Percentiles rank a stretch among this genome's conserved stretches.
These are phyloP conservation scores for Lachancea meyersii DNA, from an alignment of 805 yeast species.

Conservation along the genomic window DNA sequence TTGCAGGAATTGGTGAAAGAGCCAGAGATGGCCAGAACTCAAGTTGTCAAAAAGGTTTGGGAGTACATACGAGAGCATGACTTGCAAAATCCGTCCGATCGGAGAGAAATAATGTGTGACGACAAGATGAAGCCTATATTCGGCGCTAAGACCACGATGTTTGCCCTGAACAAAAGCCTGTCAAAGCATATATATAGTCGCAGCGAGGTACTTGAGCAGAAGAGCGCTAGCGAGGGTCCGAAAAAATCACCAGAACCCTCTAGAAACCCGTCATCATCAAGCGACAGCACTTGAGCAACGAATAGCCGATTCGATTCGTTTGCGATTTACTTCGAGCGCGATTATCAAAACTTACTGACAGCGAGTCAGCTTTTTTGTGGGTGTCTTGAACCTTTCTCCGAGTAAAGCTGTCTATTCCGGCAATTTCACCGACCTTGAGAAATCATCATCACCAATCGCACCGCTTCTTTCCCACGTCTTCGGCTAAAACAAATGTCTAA, in stretches of 20 bases:
- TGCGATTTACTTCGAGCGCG: no score
- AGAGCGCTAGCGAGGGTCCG: not conserved
- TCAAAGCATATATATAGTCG: conserved; percentile 44
- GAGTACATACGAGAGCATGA: conserved; percentile 55
- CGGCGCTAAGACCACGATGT: conserved; percentile 54
- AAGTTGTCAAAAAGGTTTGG: conserved; percentile 67
- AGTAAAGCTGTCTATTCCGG: no score
- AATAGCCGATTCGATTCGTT: no score
- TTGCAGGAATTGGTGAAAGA: conserved; percentile 46
- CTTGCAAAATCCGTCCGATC: conserved; percentile 62
- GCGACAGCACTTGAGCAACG: not conserved
- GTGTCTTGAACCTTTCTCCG: no score
- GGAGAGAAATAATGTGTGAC: conserved; percentile 60
- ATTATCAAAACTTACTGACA: no score
- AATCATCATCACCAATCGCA: no score
- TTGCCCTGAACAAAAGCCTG: conserved; percentile 50
- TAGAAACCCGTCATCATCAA: not conserved
- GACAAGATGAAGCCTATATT: conserved; percentile 50
- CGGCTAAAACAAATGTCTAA: no score
- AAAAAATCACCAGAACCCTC: not conserved
- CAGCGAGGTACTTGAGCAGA: conserved; percentile 15
- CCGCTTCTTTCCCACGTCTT: no score
- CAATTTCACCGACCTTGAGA: no score
- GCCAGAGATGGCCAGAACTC: conserved; percentile 51
- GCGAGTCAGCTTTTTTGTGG: no score